These are phyloP conservation scores for Rosa multiflora DNA, from an alignment of 306 rosid species.

Conservation along the genomic window DNA sequence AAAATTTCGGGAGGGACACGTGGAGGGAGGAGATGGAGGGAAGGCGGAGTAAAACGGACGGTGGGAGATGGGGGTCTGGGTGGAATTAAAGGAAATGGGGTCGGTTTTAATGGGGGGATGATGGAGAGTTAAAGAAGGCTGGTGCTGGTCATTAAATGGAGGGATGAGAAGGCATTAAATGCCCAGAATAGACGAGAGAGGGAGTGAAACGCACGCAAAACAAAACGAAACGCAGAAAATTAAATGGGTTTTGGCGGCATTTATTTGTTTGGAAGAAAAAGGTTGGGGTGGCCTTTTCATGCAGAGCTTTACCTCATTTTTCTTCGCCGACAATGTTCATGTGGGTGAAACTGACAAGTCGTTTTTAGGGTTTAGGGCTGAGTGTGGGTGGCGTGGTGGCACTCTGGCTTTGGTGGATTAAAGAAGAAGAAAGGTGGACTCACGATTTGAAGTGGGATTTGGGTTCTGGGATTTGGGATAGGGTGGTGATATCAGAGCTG, in stretches of 20 bases:
- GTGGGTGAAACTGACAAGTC: background rate
- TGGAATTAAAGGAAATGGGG: conserved; percentile 29
- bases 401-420: background rate
- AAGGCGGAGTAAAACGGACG: conserved; percentile 27
- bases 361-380: background rate
- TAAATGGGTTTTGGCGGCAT: conserved; percentile 19
- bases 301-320: background rate
- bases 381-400: background rate
- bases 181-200: conserved; percentile 36
- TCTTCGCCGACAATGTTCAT: conserved; percentile 1
- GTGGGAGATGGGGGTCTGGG: conserved; percentile 33
- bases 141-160: conserved; percentile 32
- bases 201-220: conserved; percentile 4
- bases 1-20: conserved; percentile 34
- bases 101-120: conserved; percentile 28
- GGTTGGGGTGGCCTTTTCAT: background rate
- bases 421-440: background rate
- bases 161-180: conserved; percentile 25
- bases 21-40: conserved; percentile 34
- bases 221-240: background rate
- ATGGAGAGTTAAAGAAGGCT: conserved; percentile 22
- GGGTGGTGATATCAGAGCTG: background rate
- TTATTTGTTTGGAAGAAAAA: background rate
- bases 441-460: background rate
- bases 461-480: background rate